These are phyloP conservation scores for Aquilaria sinensis DNA, from an alignment of 345 rosid genomes.

Conservation along the genomic window DNA sequence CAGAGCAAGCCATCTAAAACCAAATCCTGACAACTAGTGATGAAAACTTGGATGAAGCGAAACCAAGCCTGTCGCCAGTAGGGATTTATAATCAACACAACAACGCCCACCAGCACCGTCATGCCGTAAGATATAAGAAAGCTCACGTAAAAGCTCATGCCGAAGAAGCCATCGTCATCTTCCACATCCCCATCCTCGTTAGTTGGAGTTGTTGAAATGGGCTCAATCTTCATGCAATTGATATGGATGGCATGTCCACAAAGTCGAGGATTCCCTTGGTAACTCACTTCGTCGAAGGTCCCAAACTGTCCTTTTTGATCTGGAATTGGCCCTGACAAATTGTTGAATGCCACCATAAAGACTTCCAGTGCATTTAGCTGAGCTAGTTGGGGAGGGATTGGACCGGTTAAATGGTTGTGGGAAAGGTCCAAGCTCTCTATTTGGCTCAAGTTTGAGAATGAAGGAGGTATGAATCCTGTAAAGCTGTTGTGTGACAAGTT, in stretches of 20 bases:
- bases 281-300: slow-evolving; percentile 17
- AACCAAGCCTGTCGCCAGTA: neutral
- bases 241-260: slow-evolving; percentile 22
- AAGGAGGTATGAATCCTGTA: slow-evolving; percentile 13
- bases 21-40: neutral
- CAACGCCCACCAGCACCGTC: neutral
- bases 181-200: neutral
- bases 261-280: slow-evolving; percentile 17
- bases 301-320: slow-evolving; percentile 16
- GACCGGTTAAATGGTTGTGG: slow-evolving; percentile 9
- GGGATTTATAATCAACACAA: slow-evolving; percentile 5
- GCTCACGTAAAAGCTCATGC: neutral
- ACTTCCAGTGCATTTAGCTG: neutral
- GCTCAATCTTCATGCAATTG: neutral
- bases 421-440: slow-evolving; percentile 18
- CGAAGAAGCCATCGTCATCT: neutral
- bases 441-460: slow-evolving; percentile 9
- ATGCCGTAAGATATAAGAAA: neutral
- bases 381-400: slow-evolving; percentile 15
- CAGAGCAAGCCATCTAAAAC: too few species aligned
- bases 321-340: slow-evolving; percentile 4
- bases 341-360: slow-evolving; percentile 23
- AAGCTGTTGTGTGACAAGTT: slow-evolving; percentile 20
- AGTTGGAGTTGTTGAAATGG: neutral
- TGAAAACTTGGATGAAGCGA: neutral